Percentiles rank a stretch among this genome's conserved stretches.
These are phyloP conservation scores for Linnemannia exigua DNA, from an alignment of 192 early-diverging fungal species.

Conservation along the genomic window DNA sequence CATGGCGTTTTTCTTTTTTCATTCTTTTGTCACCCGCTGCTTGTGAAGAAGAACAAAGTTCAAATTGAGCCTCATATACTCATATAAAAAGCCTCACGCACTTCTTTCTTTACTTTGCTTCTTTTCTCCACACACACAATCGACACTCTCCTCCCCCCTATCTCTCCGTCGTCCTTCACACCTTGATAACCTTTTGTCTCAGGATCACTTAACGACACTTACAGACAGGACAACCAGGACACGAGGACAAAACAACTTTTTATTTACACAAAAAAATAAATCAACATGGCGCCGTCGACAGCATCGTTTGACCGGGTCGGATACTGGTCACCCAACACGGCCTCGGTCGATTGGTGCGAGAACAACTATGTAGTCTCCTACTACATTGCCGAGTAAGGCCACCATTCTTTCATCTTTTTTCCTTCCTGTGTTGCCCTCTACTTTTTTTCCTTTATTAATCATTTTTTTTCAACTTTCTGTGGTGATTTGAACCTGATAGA, in stretches of 20 bases:
- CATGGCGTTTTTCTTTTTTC: background rate
- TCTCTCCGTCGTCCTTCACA: background rate
- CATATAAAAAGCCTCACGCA: background rate
- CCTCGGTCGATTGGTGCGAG: constrained; percentile 60
- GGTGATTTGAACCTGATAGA: constrained; percentile 1
- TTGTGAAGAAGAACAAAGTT: background rate
- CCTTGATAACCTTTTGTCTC: background rate
- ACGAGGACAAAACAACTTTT: background rate
- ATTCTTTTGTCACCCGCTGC: background rate
- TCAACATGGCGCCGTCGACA: constrained; percentile 46
- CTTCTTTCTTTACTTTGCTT: background rate
- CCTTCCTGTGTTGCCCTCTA: background rate
- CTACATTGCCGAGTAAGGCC: constrained; percentile 69
- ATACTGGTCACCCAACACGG: constrained; percentile 55
- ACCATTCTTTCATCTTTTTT: background rate
- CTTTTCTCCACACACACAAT: background rate
- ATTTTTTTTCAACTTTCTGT: background rate
- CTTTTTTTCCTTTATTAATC: background rate
- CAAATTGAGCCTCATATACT: background rate
- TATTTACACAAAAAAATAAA: background rate
- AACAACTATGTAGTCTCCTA: constrained; percentile 64
- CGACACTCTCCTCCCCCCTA: background rate
- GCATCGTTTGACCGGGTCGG: constrained; percentile 50
- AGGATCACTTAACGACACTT: background rate
- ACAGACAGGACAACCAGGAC: background rate